Percentiles rank a stretch among this genome's conserved stretches.
Conservation (phyloP, 495 filamentous ascomycete genomes). For the Aspergillus diversus region DNA sequence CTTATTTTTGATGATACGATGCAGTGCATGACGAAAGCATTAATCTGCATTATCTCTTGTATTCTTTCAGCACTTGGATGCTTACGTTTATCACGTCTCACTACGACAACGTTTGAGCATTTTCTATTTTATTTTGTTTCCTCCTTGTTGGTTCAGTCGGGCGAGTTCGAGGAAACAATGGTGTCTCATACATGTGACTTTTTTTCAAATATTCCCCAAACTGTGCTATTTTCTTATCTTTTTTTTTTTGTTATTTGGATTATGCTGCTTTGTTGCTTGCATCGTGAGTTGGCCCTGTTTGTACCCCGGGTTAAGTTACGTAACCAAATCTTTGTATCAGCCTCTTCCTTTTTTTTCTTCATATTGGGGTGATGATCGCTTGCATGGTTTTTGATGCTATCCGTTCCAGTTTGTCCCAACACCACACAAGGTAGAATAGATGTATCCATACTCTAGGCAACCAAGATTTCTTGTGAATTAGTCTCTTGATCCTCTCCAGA, state of each 20-base stretch:
- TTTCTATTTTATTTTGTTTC: constrained; percentile 17
- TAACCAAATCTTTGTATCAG: constrained; percentile 13
- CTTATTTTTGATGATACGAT: constrained; percentile 27
- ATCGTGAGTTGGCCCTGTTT: constrained; percentile 12
- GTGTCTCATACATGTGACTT: constrained; percentile 13
- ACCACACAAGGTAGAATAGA: constrained; percentile 33
- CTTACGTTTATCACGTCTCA: constrained; percentile 18
- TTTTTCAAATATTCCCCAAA: constrained; percentile 21
- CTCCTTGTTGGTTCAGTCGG: constrained; percentile 20
- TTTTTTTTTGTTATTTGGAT: constrained; percentile 22
- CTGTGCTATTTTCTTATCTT: constrained; percentile 36
- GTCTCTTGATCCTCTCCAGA: not conserved
- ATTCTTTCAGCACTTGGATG: constrained; percentile 28
- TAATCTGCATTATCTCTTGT: constrained; percentile 29
- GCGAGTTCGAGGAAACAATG: not conserved
- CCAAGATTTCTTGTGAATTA: constrained; percentile 17
- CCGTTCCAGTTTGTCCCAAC: constrained; percentile 22
- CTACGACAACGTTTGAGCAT: constrained; percentile 17
- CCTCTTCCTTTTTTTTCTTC: constrained; percentile 17
- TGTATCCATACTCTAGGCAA: constrained; percentile 35
- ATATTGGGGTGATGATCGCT: constrained; percentile 25
- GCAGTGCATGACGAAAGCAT: constrained; percentile 21
- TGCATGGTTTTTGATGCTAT: constrained; percentile 24
- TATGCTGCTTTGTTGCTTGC: constrained; percentile 21
- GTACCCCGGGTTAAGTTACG: constrained; percentile 1